Percentiles rank a stretch among this genome's conserved stretches.
Evolutionary conservation across 805 yeast genomes (phyloP).

Genomic region (Metschnikowia gelsemii): DNA sequence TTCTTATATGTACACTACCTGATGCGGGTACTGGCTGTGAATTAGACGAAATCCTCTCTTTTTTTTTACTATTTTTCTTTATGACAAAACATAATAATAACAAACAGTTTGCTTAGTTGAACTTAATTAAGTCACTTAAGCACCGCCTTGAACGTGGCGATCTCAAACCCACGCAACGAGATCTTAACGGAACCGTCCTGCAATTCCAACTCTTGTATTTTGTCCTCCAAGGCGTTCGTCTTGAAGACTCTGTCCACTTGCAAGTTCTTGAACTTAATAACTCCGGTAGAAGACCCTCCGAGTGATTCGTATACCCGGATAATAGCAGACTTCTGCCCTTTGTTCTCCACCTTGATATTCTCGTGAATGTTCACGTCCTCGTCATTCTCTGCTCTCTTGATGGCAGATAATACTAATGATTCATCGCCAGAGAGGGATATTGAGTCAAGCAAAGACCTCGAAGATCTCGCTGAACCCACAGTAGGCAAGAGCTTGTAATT

Average conservation of each 20-base stretch:
- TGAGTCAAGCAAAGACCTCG: slow-evolving; percentile 14
- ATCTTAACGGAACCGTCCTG: slow-evolving; percentile 39
- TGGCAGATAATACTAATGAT: slow-evolving; percentile 65
- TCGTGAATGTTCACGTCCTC: slow-evolving; percentile 48
- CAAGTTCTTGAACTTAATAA: slow-evolving; percentile 42
- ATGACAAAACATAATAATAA: background rate
- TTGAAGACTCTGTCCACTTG: slow-evolving; percentile 49
- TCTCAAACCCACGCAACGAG: slow-evolving; percentile 71
- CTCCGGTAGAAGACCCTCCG: slow-evolving; percentile 71
- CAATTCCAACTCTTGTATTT: slow-evolving; percentile 40
- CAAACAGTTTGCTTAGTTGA: no score
- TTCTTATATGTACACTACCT: slow-evolving; percentile 7
- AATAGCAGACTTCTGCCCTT: slow-evolving; percentile 48
- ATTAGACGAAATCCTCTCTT: background rate
- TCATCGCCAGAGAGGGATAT: slow-evolving; percentile 47
- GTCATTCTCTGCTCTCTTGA: slow-evolving; percentile 90
- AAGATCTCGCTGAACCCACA: slow-evolving; percentile 14
- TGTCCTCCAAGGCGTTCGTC: slow-evolving; percentile 61
- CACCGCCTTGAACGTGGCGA: slow-evolving; percentile 59
- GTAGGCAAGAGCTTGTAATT: slow-evolving; percentile 50
- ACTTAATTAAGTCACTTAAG: slow-evolving; percentile 25
- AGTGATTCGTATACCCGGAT: slow-evolving; percentile 82
- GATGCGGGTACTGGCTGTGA: slow-evolving; percentile 6
- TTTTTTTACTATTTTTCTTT: background rate
- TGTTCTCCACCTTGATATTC: slow-evolving; percentile 44